Percentiles rank a stretch among this genome's conserved stretches.
phyloP scores from a whole-genome alignment of 305 asterid genomes.

The Fraxinus floribunda region DNA sequence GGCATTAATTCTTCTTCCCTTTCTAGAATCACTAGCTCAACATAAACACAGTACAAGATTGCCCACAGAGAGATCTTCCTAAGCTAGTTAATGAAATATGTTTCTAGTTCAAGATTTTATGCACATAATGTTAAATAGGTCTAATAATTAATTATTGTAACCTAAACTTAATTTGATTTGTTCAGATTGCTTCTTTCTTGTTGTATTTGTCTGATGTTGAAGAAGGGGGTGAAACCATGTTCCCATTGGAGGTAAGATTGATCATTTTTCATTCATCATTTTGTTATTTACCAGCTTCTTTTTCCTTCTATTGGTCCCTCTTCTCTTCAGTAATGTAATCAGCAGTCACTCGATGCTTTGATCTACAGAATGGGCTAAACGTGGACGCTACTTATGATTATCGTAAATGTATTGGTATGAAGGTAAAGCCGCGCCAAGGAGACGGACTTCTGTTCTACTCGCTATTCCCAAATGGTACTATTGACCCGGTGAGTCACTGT shows the following conservation, averaged over 20 bases:
- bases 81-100: constrained; percentile 6
- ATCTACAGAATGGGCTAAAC: constrained; percentile 67
- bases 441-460: constrained; percentile 95
- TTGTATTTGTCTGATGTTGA: constrained; percentile 89
- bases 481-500: constrained; percentile 66
- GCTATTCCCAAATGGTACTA: constrained; percentile 58
- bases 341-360: constrained; percentile 25
- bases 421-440: constrained; percentile 82
- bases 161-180: constrained; percentile 12
- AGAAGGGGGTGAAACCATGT: constrained; percentile 98
- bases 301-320: not conserved
- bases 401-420: constrained; percentile 67
- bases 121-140: not conserved
- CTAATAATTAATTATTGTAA: constrained; percentile 12
- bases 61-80: not conserved
- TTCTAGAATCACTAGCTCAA: not conserved
- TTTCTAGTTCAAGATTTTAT: constrained; percentile 4
- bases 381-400: constrained; percentile 64
- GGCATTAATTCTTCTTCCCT: not conserved
- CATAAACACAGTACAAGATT: not conserved
- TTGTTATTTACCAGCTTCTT: not conserved
- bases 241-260: constrained; percentile 72
- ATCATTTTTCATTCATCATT: not conserved
- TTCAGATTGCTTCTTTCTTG: constrained; percentile 85
- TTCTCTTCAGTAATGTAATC: not conserved